Percentiles rank a stretch among this genome's conserved stretches.
Evolutionary conservation across 108 stramenopile genomes (phyloP).

Genomic region (Nitzschia palea): DNA sequence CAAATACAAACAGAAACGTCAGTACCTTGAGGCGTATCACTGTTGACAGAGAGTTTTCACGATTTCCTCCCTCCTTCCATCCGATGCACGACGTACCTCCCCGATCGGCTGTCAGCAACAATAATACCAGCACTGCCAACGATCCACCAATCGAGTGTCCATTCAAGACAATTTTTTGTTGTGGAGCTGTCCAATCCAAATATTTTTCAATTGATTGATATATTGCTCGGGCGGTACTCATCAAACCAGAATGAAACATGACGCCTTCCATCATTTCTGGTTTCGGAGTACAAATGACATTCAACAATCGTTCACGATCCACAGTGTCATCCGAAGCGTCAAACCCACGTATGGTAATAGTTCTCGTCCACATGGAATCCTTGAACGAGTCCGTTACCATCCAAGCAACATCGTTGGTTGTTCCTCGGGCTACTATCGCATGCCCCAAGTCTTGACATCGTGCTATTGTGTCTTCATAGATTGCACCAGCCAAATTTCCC

Average conservation of each 20-base stretch:
- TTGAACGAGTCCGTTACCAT: conserved; percentile 60
- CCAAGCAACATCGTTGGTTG: conserved; percentile 78
- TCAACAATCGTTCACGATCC: conserved; percentile 68
- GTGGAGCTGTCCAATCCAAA: conserved; percentile 62
- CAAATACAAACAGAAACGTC: no score
- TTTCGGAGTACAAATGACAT: conserved; percentile 59
- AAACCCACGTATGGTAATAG: conserved; percentile 83
- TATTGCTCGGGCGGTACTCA: conserved; percentile 57
- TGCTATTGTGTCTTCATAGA: conserved; percentile 60
- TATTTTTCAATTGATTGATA: conserved; percentile 57
- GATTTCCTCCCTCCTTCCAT: no score
- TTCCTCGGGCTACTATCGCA: conserved; percentile 68
- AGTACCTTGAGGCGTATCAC: no score
- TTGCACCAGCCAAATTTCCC: conserved; percentile 63
- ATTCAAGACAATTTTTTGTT: conserved; percentile 67
- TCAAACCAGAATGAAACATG: conserved; percentile 68
- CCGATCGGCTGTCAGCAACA: conserved; percentile 48
- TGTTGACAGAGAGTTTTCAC: no score
- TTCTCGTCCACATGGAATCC: conserved; percentile 43
- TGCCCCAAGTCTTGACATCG: conserved; percentile 50
- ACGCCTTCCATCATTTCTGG: conserved; percentile 30
- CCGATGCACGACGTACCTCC: conserved; percentile 35
- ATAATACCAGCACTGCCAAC: conserved; percentile 56
- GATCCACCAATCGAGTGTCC: conserved; percentile 90
- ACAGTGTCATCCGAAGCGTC: conserved; percentile 85